Evolutionary conservation across 345 rosid genomes (phyloP), one percentile per base, ranked within the genome.

Genomic region (Pugionium cornutum): DNA sequence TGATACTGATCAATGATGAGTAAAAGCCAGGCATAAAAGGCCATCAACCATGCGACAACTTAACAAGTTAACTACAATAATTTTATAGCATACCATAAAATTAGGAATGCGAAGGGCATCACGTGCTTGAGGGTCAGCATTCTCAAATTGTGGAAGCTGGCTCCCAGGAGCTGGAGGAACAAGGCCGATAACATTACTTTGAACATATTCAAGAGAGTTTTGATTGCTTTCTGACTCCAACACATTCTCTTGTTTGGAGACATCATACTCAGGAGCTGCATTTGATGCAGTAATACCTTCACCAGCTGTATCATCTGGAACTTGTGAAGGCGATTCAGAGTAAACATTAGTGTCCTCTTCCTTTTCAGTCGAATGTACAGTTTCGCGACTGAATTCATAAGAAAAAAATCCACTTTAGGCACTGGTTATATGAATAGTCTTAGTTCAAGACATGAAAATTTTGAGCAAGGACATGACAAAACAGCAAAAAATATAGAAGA

Each of bases 21-120:
- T 54, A 62, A 30, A 66, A 51, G 9, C 39, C 46, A 42, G 34
- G 77, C 26, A 61, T 45, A 45, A 10, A 46, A 18, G 9, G 32
- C 28, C 2, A 65, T 51, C 60, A 53, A 46, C 67, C 11, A 63
- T 43, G 58, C 0, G 3, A n/a, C 5, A 62, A 46, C 58, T 9
- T 27, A 39, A 34, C 32, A 60, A 35, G 70, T 54, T 9, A 55
- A 35, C 0, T 42, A 62, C 11, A 43, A 49, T 11, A 43, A 41
- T 53, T 56, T 51, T 30, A 53, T 65, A 64, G 32, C 90, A 80
- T 80, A 91, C 98, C 9, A 87, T 80, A 77, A 85, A 92, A 79
- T 80, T 76, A 72, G 91, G 86, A 71, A 92, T 78, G 72, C 76
- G 95, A 75, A 92, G 70, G 63, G 67, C 82, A 67, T 89, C 96